A percentile compares a stretch with the other conserved stretches of the same genome.
phyloP scores from a whole-genome alignment of 164 flowering plant genomes.

The Litsea cubeba region DNA sequence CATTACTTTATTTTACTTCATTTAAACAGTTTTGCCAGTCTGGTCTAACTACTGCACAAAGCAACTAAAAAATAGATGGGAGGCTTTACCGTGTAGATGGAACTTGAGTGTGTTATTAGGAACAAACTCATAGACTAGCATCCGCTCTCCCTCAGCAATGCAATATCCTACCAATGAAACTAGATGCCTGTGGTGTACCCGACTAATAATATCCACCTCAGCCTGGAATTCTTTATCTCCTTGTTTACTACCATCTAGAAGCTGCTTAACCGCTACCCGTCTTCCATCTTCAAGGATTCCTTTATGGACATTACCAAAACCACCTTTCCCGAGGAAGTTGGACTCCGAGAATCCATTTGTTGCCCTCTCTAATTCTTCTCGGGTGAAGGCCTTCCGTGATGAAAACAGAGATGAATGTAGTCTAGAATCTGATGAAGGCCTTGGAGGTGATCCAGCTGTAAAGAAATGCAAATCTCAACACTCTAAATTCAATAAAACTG shows the following conservation, averaged over 20 bases:
- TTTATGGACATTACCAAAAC: constrained; percentile 13
- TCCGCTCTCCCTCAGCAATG: not conserved
- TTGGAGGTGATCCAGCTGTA: no score
- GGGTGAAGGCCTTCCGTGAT: constrained; percentile 71
- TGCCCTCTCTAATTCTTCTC: constrained; percentile 83
- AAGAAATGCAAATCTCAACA: no score
- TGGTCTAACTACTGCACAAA: no score
- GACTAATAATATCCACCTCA: constrained; percentile 17
- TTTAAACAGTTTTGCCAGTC: no score
- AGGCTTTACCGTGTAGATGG: constrained; percentile 11
- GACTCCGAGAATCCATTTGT: constrained; percentile 88
- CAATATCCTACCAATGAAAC: constrained; percentile 17
- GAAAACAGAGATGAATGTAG: constrained; percentile 4
- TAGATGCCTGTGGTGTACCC: constrained; percentile 16
- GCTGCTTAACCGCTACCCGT: constrained; percentile 13
- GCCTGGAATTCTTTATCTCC: constrained; percentile 16
- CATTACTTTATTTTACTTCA: no score
- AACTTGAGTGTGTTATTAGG: constrained; percentile 10
- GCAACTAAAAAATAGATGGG: no score
- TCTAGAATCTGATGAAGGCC: no score
- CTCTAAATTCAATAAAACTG: no score
- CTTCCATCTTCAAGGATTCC: constrained; percentile 12
- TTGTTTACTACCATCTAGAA: constrained; percentile 8
- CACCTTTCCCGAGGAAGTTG: constrained; percentile 24
- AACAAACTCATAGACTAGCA: constrained; percentile 19